These are phyloP conservation scores for Tetrapisispora iriomotensis DNA, from an alignment of 805 yeast species.

Conservation along the genomic window DNA sequence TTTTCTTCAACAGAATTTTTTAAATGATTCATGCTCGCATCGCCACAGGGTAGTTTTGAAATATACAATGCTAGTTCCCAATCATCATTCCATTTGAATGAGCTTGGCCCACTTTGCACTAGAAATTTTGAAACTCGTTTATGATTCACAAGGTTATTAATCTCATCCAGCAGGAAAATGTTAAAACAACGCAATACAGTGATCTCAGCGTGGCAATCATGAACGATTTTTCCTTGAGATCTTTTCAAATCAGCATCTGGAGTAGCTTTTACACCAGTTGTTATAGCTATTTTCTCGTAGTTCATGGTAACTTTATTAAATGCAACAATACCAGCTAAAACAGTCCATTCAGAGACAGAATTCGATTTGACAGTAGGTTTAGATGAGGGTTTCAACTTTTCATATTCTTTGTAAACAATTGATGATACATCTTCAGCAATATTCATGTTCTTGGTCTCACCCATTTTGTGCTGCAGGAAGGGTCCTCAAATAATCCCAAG, in stretches of 20 bases:
- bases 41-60: slow-evolving; percentile 87
- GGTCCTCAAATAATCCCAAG: too few species aligned
- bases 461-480: background rate
- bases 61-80: slow-evolving; percentile 49
- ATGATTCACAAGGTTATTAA: slow-evolving; percentile 11
- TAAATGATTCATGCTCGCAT: slow-evolving; percentile 53
- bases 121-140: slow-evolving; percentile 8
- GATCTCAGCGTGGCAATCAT: slow-evolving; percentile 88
- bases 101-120: background rate
- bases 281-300: slow-evolving; percentile 37
- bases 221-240: slow-evolving; percentile 53
- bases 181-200: slow-evolving; percentile 66
- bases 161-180: slow-evolving; percentile 43
- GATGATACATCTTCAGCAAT: slow-evolving; percentile 16
- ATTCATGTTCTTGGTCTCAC: background rate
- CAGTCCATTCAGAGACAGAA: slow-evolving; percentile 73
- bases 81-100: slow-evolving; percentile 29
- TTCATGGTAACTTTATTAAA: slow-evolving; percentile 12
- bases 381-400: slow-evolving; percentile 32
- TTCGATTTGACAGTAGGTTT: slow-evolving; percentile 56
- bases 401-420: slow-evolving; percentile 22
- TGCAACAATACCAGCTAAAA: slow-evolving; percentile 63
- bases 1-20: slow-evolving; percentile 6
- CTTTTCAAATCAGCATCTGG: slow-evolving; percentile 42
- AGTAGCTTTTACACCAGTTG: slow-evolving; percentile 77